These are phyloP conservation scores for Brettanomyces naardenensis DNA, from an alignment of 805 yeast species.

Conservation along the genomic window DNA sequence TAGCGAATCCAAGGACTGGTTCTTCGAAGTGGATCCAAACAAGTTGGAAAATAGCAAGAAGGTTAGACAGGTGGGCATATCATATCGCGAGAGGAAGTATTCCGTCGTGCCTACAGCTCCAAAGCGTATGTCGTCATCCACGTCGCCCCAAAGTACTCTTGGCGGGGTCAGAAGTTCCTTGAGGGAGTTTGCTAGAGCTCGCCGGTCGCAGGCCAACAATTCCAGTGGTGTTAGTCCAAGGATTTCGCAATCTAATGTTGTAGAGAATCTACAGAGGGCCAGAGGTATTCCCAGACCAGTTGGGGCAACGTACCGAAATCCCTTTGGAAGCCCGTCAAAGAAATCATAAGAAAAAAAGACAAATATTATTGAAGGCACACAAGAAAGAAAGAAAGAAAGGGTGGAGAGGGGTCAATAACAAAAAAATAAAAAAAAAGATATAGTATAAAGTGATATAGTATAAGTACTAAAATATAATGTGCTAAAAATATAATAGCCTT, in stretches of 20 bases:
- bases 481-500: neutral
- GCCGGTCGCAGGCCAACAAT: too few relatives aligned
- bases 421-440: neutral
- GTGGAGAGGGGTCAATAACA: neutral
- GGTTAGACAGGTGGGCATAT: slow-evolving; percentile 64
- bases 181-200: slow-evolving; percentile 2
- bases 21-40: slow-evolving; percentile 48
- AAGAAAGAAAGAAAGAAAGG: neutral
- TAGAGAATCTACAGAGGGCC: slow-evolving; percentile 14
- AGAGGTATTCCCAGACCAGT: slow-evolving; percentile 11
- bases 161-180: slow-evolving; percentile 8
- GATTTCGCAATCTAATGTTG: slow-evolving; percentile 5
- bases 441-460: neutral
- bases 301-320: neutral
- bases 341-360: neutral
- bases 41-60: slow-evolving; percentile 44
- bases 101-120: slow-evolving; percentile 77
- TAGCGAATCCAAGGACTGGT: slow-evolving; percentile 72
- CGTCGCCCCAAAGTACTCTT: slow-evolving; percentile 3
- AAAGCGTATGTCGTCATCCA: slow-evolving; percentile 7
- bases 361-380: neutral
- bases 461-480: neutral
- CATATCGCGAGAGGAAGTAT: slow-evolving; percentile 59
- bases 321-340: neutral
- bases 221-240: neutral